These are phyloP conservation scores for Ophiostoma montium DNA, from an alignment of 2,329 filamentous ascomycete species.

Conservation along the genomic window DNA sequence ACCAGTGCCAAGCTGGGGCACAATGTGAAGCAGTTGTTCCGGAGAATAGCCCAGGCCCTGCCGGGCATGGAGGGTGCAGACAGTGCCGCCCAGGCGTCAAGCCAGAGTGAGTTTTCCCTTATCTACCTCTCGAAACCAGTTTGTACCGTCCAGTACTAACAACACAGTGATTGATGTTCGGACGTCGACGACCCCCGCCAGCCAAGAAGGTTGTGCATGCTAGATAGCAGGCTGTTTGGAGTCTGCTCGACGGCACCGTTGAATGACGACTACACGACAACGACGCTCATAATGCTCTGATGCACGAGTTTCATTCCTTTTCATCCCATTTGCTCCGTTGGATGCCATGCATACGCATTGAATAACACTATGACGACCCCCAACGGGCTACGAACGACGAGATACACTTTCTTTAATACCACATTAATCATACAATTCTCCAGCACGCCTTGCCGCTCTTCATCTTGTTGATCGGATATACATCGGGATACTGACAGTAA, in stretches of 20 bases:
- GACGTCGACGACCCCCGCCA: constrained; percentile 55
- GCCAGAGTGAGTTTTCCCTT: constrained; percentile 48
- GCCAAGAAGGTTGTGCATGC: constrained; percentile 62
- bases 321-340: not conserved
- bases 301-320: not conserved
- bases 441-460: not conserved
- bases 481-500: constrained; percentile 4
- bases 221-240: constrained; percentile 25
- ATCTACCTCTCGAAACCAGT: constrained; percentile 10
- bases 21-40: constrained; percentile 95
- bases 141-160: not conserved
- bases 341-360: constrained; percentile 8
- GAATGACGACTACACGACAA: no score
- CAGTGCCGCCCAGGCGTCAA: constrained; percentile 54
- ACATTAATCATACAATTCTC: not conserved
- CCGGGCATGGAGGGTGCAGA: constrained; percentile 94
- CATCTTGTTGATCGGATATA: constrained; percentile 1
- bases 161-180: constrained; percentile 79
- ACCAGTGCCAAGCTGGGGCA: constrained; percentile 95
- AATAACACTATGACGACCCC: constrained; percentile 7
- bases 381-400: not conserved
- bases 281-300: no score
- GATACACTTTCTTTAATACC: not conserved
- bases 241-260: no score
- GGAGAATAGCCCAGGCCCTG: constrained; percentile 93